phyloP scores from a whole-genome alignment of 169 alveolate genomes.

The Eimeria maxima region DNA sequence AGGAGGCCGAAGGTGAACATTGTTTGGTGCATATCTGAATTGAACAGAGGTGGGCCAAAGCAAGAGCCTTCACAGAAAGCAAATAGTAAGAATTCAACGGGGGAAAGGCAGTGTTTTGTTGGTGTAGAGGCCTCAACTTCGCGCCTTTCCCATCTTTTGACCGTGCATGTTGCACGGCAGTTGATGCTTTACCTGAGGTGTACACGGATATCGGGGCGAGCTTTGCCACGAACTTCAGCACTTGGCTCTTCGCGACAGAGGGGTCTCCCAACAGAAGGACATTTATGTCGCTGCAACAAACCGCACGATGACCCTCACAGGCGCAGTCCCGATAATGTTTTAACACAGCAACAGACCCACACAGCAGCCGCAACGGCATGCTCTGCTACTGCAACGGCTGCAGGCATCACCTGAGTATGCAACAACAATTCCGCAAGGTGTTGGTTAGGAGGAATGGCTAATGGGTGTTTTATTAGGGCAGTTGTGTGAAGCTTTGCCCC shows the following conservation, averaged over 20 bases:
- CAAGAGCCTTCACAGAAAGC: background rate
- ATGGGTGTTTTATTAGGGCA: background rate
- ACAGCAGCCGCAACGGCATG: background rate
- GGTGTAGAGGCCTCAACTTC: background rate
- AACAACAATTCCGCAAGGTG: background rate
- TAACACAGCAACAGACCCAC: background rate
- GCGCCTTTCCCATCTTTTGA: background rate
- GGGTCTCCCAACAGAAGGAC: slow-evolving; percentile 98
- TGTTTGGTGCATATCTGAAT: background rate
- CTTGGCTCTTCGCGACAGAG: slow-evolving; percentile 97
- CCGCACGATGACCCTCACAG: background rate
- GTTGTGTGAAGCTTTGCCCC: background rate
- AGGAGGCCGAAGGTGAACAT: background rate
- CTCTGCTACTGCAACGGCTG: slow-evolving; percentile 19
- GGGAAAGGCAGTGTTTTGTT: background rate
- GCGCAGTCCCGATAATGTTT: background rate
- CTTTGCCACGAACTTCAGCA: slow-evolving; percentile 95
- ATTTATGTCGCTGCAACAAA: slow-evolving; percentile 85
- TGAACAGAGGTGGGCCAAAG: background rate
- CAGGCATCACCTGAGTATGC: background rate
- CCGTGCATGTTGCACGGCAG: background rate
- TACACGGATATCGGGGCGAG: slow-evolving; percentile 99
- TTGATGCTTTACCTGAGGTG: slow-evolving; percentile 90
- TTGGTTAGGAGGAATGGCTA: background rate
- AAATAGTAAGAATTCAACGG: background rate